These are phyloP conservation scores for Coemansia sp. DNA, from an alignment of 192 early-diverging fungal genomes.

Conservation along the genomic window DNA sequence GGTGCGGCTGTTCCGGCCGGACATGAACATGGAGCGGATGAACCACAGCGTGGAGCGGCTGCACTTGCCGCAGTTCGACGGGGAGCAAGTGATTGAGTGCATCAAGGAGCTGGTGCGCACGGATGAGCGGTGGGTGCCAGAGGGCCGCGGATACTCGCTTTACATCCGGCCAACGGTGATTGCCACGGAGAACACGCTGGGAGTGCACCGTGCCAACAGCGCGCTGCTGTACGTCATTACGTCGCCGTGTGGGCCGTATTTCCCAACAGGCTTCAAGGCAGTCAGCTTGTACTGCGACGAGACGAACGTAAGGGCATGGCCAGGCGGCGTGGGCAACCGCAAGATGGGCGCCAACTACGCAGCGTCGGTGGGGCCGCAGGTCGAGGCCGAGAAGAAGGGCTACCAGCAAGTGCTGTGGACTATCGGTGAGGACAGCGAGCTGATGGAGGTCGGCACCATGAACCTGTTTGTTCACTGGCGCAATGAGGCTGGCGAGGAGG, in stretches of 20 bases:
- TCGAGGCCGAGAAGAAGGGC: slow-evolving; percentile 84
- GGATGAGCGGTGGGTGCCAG: slow-evolving; percentile 89
- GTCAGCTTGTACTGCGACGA: slow-evolving; percentile 83
- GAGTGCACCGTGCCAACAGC: slow-evolving; percentile 80
- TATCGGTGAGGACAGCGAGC: slow-evolving; percentile 80
- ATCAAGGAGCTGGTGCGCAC: slow-evolving; percentile 81
- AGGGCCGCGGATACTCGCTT: slow-evolving; percentile 87
- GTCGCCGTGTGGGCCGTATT: slow-evolving; percentile 95
- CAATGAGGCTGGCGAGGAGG: slow-evolving; percentile 78
- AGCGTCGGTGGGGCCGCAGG: slow-evolving; percentile 67
- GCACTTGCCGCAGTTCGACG: slow-evolving; percentile 82
- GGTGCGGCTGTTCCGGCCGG: slow-evolving; percentile 93
- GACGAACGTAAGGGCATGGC: slow-evolving; percentile 91
- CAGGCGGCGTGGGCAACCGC: slow-evolving; percentile 89
- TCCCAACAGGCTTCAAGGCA: slow-evolving; percentile 90
- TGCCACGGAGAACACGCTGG: slow-evolving; percentile 81
- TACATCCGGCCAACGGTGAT: slow-evolving; percentile 95
- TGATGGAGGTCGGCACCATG: slow-evolving; percentile 98
- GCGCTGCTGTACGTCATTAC: slow-evolving; percentile 87
- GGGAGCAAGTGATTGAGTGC: slow-evolving; percentile 74
- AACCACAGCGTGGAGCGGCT: slow-evolving; percentile 77
- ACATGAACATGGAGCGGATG: slow-evolving; percentile 96
- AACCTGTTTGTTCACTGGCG: slow-evolving; percentile 92
- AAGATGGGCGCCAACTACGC: slow-evolving; percentile 81
- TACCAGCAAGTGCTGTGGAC: slow-evolving; percentile 96